Evolutionary conservation across 106 monocot species (phyloP), one percentile per base, ranked within the genome.

Genomic region (Ottelia alismoides): DNA sequence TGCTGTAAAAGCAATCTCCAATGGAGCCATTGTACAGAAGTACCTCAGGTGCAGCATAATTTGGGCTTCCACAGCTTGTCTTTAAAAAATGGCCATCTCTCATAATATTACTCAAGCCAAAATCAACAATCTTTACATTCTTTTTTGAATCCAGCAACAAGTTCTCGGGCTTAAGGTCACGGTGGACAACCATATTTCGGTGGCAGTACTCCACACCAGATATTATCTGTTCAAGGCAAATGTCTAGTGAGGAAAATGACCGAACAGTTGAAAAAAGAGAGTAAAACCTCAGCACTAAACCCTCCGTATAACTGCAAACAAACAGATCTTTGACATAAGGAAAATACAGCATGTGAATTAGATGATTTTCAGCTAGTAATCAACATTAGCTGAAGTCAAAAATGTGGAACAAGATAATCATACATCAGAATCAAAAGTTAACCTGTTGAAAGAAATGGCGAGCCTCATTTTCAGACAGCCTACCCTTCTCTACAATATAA

Each of bases 21-120:
- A n/a, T n/a, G n/a, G n/a, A n/a, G n/a, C n/a, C n/a, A n/a, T n/a
- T n/a, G n/a, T n/a, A n/a, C n/a, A n/a, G n/a, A n/a, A n/a, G 20
- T 58, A 67, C 67, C 67, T 67, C 67, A 27, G 67, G 67, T 1
- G 67, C 67, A 35, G 67, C 67, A 67, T 67, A 67, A 26, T 67
- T 67, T 30, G 67, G 67, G 31, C 67, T 67, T 21, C 67, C 67
- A 58, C 67, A 67, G 26, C 57, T 58, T 40, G 67, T 67, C 67
- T 67, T 67, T 0, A 67, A 51, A 58, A 67, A 67, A 40, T 67
- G 67, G 1, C 67, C 67, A 58, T 67, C 67, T 26, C 67, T 48
- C 67, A 67, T 67, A 21, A 67, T 25, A 20, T 67, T 67, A 25
- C 67, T 67, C 2, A 67, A 11, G 24, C 67, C 67, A 67, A 67